Conservation (phyloP, 2,329 filamentous ascomycete genomes). For the Cladophialophora psammophila region DNA sequence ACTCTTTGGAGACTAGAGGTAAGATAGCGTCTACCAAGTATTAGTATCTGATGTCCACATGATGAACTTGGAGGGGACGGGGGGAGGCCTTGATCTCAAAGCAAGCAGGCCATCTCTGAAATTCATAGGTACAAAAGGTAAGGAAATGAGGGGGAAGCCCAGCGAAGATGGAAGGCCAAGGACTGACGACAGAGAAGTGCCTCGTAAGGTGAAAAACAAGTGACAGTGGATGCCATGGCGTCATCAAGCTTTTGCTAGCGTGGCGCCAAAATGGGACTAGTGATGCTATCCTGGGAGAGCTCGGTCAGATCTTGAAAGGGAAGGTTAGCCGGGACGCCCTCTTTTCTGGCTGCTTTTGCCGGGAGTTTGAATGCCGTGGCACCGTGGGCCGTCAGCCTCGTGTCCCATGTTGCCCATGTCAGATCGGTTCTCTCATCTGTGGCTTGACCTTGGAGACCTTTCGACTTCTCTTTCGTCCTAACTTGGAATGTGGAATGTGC, state of each 20-base stretch:
- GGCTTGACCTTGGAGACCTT: not conserved
- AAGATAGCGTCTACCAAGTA: not conserved
- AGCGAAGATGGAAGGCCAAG: not conserved
- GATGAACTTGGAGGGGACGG: conserved; percentile 1
- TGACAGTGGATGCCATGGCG: conserved; percentile 4
- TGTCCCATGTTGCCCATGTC: not conserved
- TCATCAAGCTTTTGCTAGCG: not conserved
- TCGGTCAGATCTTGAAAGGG: not conserved
- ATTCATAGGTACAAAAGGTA: not conserved
- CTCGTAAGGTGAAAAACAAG: not conserved
- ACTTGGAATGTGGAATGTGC: conserved; percentile 6
- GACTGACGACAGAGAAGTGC: no score
- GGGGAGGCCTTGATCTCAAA: not conserved
- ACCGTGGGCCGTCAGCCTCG: conserved; percentile 7
- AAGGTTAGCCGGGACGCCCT: not conserved
- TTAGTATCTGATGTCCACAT: not conserved
- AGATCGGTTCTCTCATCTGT: not conserved
- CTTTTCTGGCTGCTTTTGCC: not conserved
- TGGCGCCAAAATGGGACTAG: not conserved
- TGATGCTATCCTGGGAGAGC: not conserved
- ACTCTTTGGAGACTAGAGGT: not conserved
- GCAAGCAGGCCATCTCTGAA: not conserved
- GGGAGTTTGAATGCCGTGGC: not conserved
- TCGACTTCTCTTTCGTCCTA: not conserved
- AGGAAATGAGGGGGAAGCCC: conserved; percentile 8